Base-by-base conservation (phyloP, 106 monocot genomes). In the Acanthochlamys bracteata region DNA sequence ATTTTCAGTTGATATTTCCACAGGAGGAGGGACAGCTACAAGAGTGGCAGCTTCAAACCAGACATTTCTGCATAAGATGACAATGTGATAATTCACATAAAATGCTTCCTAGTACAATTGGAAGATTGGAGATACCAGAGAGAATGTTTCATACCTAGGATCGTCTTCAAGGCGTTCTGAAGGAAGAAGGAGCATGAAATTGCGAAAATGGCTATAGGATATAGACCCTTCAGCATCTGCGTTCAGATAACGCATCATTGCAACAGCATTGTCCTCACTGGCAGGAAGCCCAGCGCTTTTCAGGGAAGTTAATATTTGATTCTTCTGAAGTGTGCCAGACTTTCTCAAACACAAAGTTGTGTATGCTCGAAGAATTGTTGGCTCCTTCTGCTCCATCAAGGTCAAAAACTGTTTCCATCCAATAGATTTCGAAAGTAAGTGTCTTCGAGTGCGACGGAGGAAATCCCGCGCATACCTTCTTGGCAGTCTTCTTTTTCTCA, bases 161-260 rank as follows among this genome's bases (percentile, higher is more conserved):
- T 96, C 95, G 66, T 96, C 95, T 75, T 96, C 84, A 62, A 96
- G 87, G 19, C 90, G 79, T 20, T 96, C 90, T 57, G 90, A 82
- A 39, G 95, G 95, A 78, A 96, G 90, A 25, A 96, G 87, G 7
- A 96, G 71, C 95, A 96, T 96, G 74, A 96, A 96, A 75, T 90
- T 90, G 60, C 95, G 86, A 54, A 96, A 96, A 85, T 96, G 95
- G 26, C 90, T 76, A 22, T 96, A 96, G 17, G 95, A 96, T 66
- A 96, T 96, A 51, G 87, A 82, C 61, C 80, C 84, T 54, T 63
- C 78, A 63, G 83, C 70, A 75, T 82, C 77, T 57, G 82, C 81
- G 82, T 82, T 90, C 55, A 95, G 66, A 75, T 84, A 96, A 1
- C 90, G 84, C 77, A 96, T 84, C 94, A 95, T 95, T 54, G 94